These are phyloP conservation scores for Trichophyton equinum DNA, from an alignment of 2,329 filamentous ascomycete genomes.

Conservation along the genomic window DNA sequence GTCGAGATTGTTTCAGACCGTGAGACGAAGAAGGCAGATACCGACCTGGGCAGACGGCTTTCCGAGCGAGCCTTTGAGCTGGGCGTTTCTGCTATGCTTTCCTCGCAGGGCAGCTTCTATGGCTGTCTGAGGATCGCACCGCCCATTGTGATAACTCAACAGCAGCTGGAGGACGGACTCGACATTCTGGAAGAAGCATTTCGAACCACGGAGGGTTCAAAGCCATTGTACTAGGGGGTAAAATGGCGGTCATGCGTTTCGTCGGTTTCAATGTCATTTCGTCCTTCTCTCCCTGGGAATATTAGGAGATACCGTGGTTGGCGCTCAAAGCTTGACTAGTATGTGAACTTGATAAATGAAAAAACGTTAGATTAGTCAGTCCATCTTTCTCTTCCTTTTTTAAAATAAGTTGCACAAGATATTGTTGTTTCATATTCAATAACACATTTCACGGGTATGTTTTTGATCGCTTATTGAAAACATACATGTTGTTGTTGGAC, in stretches of 20 bases:
- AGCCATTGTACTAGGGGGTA: not conserved
- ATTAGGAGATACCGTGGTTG: no score
- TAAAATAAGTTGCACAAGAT: not conserved
- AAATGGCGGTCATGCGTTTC: not conserved
- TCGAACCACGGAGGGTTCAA: conserved; percentile 5
- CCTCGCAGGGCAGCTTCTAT: conserved; percentile 33
- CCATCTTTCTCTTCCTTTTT: no score
- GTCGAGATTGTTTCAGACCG: conserved; percentile 46
- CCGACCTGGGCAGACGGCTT: conserved; percentile 38
- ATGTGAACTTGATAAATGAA: no score
- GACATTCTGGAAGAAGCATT: conserved; percentile 47
- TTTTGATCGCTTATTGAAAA: not conserved
- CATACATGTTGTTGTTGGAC: not conserved
- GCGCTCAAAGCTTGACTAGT: no score
- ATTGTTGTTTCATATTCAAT: not conserved
- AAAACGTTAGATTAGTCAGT: no score
- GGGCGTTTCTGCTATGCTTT: conserved; percentile 34
- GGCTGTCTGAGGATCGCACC: conserved; percentile 49
- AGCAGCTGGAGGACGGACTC: conserved; percentile 41
- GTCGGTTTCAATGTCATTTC: no score
- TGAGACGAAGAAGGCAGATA: conserved; percentile 36
- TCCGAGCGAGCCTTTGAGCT: conserved; percentile 38
- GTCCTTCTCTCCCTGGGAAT: no score
- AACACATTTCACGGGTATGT: not conserved
- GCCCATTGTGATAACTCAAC: conserved; percentile 44